These are phyloP conservation scores for Penstemon barbatus DNA, from an alignment of 257 asterid genomes.

Conservation along the genomic window DNA sequence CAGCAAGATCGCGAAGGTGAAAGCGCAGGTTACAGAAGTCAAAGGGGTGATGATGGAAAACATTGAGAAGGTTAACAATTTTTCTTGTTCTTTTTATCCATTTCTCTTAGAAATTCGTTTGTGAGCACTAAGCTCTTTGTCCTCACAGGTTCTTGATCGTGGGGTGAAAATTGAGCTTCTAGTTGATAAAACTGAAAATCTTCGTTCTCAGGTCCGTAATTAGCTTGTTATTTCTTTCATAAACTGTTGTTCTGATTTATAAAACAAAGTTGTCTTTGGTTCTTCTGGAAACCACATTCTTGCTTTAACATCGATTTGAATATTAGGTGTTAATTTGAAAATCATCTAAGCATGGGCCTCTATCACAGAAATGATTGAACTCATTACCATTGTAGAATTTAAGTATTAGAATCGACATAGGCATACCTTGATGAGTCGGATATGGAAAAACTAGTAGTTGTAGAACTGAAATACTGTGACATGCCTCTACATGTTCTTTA, in stretches of 20 bases:
- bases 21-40: slow-evolving; percentile 58
- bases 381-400: background rate
- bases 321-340: background rate
- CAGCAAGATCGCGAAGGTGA: slow-evolving; percentile 51
- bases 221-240: background rate
- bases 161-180: slow-evolving; percentile 58
- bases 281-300: background rate
- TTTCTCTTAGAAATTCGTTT: background rate
- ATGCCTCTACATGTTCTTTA: background rate
- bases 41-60: slow-evolving; percentile 63
- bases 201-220: slow-evolving; percentile 52
- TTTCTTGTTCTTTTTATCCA: background rate
- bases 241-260: background rate
- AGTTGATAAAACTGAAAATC: slow-evolving; percentile 59
- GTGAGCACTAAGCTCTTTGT: slow-evolving; percentile 8
- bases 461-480: background rate
- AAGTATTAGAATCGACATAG: background rate
- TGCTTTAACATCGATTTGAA: background rate
- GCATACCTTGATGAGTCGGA: slow-evolving; percentile 2
- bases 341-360: background rate
- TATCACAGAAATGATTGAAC: background rate
- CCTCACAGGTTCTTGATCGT: slow-evolving; percentile 52
- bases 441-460: background rate
- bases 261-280: background rate
- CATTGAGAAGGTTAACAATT: slow-evolving; percentile 42